Conservation (phyloP, 345 rosid genomes). For the Linum usitatissimum region DNA sequence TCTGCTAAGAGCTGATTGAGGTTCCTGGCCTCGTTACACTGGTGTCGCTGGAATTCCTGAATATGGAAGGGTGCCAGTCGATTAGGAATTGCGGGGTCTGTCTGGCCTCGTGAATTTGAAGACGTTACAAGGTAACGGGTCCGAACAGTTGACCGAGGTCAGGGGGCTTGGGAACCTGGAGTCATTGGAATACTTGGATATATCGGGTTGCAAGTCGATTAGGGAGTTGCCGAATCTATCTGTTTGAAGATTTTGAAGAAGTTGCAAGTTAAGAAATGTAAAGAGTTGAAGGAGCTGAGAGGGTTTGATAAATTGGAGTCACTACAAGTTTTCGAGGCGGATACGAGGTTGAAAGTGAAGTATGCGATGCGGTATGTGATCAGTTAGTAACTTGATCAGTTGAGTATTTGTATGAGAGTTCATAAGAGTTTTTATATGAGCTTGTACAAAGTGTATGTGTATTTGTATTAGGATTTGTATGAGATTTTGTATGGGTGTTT, state of each 20-base stretch:
- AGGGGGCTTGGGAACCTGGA: neutral
- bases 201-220: neutral
- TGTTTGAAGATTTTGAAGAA: neutral
- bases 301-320: neutral
- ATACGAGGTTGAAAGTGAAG: no score
- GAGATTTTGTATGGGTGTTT: no score
- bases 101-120: neutral
- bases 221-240: neutral
- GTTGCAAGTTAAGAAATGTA: neutral
- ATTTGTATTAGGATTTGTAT: no score
- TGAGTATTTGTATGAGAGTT: no score
- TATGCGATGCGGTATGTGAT: no score
- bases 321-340: no score
- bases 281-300: neutral
- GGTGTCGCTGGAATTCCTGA: neutral
- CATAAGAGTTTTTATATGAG: no score
- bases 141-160: neutral
- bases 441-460: no score
- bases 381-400: no score
- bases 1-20: neutral
- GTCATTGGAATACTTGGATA: neutral
- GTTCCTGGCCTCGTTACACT: neutral
- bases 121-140: no score
- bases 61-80: neutral
- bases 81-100: neutral